phyloP scores from a whole-genome alignment of 805 yeast genomes.

The Starmera caribaea region DNA sequence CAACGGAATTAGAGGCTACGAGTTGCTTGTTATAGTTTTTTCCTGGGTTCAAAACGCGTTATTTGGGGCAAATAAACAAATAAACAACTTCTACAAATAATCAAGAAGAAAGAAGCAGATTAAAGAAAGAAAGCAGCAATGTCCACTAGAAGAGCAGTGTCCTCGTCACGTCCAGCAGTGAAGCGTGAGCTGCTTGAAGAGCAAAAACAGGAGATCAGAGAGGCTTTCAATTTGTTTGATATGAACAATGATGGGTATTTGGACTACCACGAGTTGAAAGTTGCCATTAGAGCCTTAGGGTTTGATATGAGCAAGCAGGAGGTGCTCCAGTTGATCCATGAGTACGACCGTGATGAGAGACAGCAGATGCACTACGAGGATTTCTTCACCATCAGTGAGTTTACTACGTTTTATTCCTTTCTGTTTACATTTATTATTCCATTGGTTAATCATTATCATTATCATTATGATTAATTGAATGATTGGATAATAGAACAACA shows the following conservation, averaged over 20 bases:
- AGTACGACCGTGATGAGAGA: conserved; percentile 70
- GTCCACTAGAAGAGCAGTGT: conserved; percentile 3
- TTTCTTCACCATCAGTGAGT: conserved; percentile 64
- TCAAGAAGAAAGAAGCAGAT: no score
- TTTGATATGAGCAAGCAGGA: conserved; percentile 74
- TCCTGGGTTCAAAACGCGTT: no score
- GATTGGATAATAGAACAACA: background rate
- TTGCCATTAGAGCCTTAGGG: conserved; percentile 89
- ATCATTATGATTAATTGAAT: background rate
- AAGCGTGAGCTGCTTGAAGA: conserved; percentile 69
- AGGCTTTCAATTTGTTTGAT: conserved; percentile 87
- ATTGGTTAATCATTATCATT: background rate
- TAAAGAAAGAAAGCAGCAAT: background rate
- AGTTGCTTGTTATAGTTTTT: no score
- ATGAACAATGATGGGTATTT: conserved; percentile 84
- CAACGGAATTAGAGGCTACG: no score
- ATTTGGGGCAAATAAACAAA: no score
- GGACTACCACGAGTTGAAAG: conserved; percentile 89
- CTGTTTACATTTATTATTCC: no score
- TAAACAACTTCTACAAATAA: no score
- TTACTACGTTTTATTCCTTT: no score
- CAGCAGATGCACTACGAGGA: conserved; percentile 71
- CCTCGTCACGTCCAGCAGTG: conserved; percentile 25
- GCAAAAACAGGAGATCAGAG: conserved; percentile 84
- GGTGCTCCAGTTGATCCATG: conserved; percentile 66